These are phyloP conservation scores for Suhomyces yuchorum DNA, from an alignment of 1,139 yeast species.

Conservation along the genomic window DNA sequence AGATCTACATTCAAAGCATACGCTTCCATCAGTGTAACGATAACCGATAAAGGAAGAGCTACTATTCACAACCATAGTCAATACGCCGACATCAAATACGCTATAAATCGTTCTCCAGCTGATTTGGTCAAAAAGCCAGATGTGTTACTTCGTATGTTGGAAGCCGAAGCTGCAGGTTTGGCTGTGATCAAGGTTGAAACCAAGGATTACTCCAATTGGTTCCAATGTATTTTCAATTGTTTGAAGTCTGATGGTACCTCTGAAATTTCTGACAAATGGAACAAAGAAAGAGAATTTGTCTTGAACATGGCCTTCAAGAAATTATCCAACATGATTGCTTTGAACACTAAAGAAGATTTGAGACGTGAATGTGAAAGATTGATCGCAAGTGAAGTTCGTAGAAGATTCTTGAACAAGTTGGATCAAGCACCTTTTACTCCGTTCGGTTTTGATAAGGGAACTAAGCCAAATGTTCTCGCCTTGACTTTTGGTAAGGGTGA, in stretches of 20 bases:
- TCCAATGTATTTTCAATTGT: conserved; percentile 53
- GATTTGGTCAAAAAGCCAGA: conserved; percentile 79
- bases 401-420: conserved; percentile 64
- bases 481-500: conserved; percentile 87
- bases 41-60: conserved; percentile 86
- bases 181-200: conserved; percentile 51
- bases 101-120: conserved; percentile 73
- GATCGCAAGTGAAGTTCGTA: conserved; percentile 70
- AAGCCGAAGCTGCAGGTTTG: conserved; percentile 76
- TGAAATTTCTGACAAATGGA: conserved; percentile 82
- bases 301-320: conserved; percentile 69
- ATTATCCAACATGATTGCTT: conserved; percentile 66
- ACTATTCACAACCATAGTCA: conserved; percentile 81
- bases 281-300: conserved; percentile 67
- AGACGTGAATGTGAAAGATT: conserved; percentile 76
- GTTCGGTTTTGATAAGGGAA: conserved; percentile 71
- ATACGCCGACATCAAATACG: conserved; percentile 89
- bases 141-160: conserved; percentile 81
- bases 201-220: conserved; percentile 46
- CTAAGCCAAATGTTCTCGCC: conserved; percentile 81
- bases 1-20: conserved; percentile 68
- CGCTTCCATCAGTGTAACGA: conserved; percentile 70
- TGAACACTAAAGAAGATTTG: conserved; percentile 81
- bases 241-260: conserved; percentile 83
- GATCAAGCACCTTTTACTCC: conserved; percentile 96